Evolutionary conservation across 179 eudicot species (phyloP), one percentile per base, ranked within the genome.

Genomic region (Spergularia azorica): DNA sequence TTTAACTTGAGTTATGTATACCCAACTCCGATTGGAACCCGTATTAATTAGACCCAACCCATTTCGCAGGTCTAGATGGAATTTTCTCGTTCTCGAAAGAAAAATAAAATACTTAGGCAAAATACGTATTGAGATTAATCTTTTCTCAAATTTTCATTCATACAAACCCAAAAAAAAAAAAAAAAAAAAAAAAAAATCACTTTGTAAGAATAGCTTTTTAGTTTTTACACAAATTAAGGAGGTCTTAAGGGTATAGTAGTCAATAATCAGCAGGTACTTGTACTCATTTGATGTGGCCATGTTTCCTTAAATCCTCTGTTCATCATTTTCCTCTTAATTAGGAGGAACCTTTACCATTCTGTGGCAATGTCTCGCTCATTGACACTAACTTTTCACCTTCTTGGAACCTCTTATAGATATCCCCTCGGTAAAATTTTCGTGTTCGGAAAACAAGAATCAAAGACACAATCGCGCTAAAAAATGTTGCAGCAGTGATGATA

Each of bases 391-490:
- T n/a, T 10, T 51, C 43, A 11, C 18, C 68, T 50, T 48, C 32
- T 46, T 70, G 68, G 48, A 76, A 77, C 68, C 6, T 77, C 68
- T 50, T 77, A 59, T 68, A 68, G 7, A 76, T 76, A 12, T 76
- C 50, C 43, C 67, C 73, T 55, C 46, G 67, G 74, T 76, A 69
- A 77, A 59, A 69, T 56, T 32, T 48, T 67, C 79, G 46, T 3
- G 79, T 77, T 69, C 79, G 48, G 46, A 65, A 48, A 32, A 78
- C 81, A 48, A 78, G 55, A 71, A 71, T 59, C 64, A 78, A 71
- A 0, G 76, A 52, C 55, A 78, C 70, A 15, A 78, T 11, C 3
- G 64, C 76, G 2, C 54, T 9, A 55, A 78, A 63, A 9, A 71
- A 71, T 15, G 81, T 71, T 3, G 81, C 71, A 0, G 50, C 64